These are phyloP conservation scores for Neopestalotiopsis sp. DNA, from an alignment of 2,329 filamentous ascomycete species.

Conservation along the genomic window DNA sequence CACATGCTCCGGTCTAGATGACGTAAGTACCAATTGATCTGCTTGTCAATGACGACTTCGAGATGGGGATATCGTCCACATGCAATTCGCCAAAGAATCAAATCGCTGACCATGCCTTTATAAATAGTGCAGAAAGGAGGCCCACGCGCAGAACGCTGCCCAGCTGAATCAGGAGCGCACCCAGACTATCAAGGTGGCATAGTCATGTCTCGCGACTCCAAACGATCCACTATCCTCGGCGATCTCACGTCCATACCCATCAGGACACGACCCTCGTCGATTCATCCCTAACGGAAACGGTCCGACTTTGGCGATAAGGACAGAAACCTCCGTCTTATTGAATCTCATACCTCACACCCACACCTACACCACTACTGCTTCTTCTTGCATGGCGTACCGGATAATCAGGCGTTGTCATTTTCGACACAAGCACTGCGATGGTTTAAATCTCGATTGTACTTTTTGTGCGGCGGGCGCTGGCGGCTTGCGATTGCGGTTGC, in stretches of 20 bases:
- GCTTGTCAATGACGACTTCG: conserved; percentile 73
- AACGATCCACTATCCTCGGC: not conserved
- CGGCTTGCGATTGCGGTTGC: not conserved
- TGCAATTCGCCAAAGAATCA: conserved; percentile 45
- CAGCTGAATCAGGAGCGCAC: conserved; percentile 93
- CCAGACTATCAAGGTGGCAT: conserved; percentile 91
- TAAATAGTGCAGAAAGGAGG: conserved; percentile 88
- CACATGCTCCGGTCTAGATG: conserved; percentile 89
- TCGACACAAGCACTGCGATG: conserved; percentile 1
- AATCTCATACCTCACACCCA: not conserved
- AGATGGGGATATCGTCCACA: too few species aligned
- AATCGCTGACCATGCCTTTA: conserved; percentile 39
- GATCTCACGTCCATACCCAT: conserved; percentile 10
- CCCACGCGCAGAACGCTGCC: conserved; percentile 89
- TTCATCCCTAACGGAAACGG: not conserved
- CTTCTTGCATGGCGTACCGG: conserved; percentile 13
- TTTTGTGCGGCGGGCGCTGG: not conserved
- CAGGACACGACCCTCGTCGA: not conserved
- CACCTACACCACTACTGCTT: not conserved
- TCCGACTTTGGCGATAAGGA: not conserved
- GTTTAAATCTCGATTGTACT: not conserved
- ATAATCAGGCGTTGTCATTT: not conserved
- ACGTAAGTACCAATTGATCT: conserved; percentile 58
- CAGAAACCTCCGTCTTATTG: too few species aligned
- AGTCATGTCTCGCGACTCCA: conserved; percentile 31